Evolutionary conservation across 345 rosid species (phyloP).

Genomic region (Microcos paniculata): DNA sequence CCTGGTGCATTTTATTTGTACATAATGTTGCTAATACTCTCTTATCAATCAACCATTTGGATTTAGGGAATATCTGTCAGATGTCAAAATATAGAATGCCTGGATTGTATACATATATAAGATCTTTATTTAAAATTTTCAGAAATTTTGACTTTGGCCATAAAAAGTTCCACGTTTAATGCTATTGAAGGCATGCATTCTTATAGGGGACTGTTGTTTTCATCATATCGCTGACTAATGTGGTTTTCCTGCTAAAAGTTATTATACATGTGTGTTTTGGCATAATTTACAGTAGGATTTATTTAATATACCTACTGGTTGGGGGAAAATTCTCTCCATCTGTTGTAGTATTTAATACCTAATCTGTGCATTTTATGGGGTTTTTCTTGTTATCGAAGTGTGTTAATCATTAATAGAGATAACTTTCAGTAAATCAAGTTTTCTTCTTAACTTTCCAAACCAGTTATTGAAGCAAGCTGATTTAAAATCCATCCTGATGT

Average conservation of each 20-base stretch:
- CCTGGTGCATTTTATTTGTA: constrained; percentile 2
- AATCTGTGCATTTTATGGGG: neutral
- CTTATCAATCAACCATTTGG: neutral
- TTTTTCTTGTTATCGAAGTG: neutral
- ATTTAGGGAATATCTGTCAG: neutral
- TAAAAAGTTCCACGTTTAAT: neutral
- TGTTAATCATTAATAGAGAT: neutral
- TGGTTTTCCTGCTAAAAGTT: neutral
- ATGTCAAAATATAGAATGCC: neutral
- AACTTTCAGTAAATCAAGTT: neutral
- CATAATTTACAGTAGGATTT: neutral
- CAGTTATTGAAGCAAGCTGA: neutral
- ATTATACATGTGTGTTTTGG: neutral
- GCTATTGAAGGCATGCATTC: neutral
- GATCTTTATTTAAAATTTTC: neutral
- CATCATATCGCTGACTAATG: neutral
- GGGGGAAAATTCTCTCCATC: neutral
- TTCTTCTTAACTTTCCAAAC: neutral
- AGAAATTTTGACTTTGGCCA: neutral
- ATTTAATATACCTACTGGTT: neutral
- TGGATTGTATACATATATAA: neutral
- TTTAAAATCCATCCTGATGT: neutral
- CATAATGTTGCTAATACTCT: neutral
- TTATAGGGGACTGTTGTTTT: neutral
- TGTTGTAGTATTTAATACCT: neutral